Conservation (phyloP, 805 yeast species). For the Schwanniomyces pseudopolymorphus region DNA sequence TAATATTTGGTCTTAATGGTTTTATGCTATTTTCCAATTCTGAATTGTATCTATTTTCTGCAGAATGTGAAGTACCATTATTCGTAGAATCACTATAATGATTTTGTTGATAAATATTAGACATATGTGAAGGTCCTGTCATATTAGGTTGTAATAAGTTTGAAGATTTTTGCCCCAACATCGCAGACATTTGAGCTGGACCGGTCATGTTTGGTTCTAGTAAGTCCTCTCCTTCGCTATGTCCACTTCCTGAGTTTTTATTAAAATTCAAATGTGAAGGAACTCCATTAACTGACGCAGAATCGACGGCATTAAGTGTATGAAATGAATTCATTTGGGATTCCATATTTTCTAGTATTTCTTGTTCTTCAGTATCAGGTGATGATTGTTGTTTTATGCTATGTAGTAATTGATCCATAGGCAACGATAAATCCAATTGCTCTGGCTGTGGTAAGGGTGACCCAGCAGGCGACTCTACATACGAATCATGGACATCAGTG, state of each 20-base stretch:
- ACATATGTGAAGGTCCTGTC: conserved; percentile 46
- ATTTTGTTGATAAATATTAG: conserved; percentile 16
- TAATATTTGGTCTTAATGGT: conserved; percentile 24
- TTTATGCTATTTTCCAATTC: conserved; percentile 6
- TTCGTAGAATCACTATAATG: not conserved
- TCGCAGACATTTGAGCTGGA: conserved; percentile 41
- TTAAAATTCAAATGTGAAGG: conserved; percentile 54
- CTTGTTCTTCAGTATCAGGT: conserved; percentile 62
- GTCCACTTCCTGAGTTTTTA: conserved; percentile 7
- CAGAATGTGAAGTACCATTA: conserved; percentile 5
- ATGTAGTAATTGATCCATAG: conserved; percentile 72
- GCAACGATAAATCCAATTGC: conserved; percentile 58
- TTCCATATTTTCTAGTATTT: conserved; percentile 70
- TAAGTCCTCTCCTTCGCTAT: conserved; percentile 11
- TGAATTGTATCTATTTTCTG: conserved; percentile 3
- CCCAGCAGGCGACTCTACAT: conserved; percentile 16
- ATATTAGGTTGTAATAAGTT: conserved; percentile 36
- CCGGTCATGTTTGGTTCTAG: conserved; percentile 48
- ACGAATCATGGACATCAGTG: conserved; percentile 34
- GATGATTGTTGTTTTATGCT: conserved; percentile 29
- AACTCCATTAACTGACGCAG: conserved; percentile 70
- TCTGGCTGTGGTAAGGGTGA: conserved; percentile 20
- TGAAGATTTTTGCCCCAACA: conserved; percentile 21
- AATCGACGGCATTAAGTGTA: conserved; percentile 71
- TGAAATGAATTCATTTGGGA: conserved; percentile 68